Base-by-base conservation (phyloP, 1,284 basidiomycete species). In the Cryptococcus sp. region DNA sequence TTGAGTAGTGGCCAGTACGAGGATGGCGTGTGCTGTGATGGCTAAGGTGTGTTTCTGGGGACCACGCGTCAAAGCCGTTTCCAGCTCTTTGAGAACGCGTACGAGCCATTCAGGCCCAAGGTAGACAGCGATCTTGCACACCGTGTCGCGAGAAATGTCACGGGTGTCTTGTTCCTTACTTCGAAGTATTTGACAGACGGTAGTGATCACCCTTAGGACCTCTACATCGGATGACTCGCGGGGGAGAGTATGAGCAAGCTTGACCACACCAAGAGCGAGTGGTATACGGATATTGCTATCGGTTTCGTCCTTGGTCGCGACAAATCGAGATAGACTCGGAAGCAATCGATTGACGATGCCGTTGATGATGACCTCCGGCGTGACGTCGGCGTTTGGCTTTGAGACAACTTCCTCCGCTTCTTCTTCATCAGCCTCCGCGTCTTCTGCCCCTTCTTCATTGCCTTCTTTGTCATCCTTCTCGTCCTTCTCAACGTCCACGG, bases 31-130 rank as follows among this genome's bases (percentile, higher is more conserved):
- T 0, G 85, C 83, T 0, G 89, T 88, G 62, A 89, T 91, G 0
- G 94, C 93, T 30, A 98, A 83, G 15, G 98, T 86, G 69, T 99
- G 94, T 0, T 96, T 85, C 64, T 99, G 96, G 0, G 96, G 93
- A 4, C 96, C 96, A 11, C 94, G 90, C 52, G 86, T 75, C 17
- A 99, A 84, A 0, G 93, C 90, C 1, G 83, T 85, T 19, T 90
- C 85, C 51, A 98, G 82, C 75, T 98, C 94, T 27, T 85, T 85
- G 50, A 98, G 79, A 25, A 92, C 82, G 22, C 85, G 76, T 0
- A 87, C 83, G 3, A 99, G 84, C 73, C 90, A 91, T 1, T 81
- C 75, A 0, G 89, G 84, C 0, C 92, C 93, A 5, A 96, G 80
- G 25, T 83, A 83, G 30, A 88, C 82, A 3, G 86, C 86, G 53